Conservation (phyloP, 1,284 basidiomycete genomes). For the Phellopilus nigrolimitatus region DNA sequence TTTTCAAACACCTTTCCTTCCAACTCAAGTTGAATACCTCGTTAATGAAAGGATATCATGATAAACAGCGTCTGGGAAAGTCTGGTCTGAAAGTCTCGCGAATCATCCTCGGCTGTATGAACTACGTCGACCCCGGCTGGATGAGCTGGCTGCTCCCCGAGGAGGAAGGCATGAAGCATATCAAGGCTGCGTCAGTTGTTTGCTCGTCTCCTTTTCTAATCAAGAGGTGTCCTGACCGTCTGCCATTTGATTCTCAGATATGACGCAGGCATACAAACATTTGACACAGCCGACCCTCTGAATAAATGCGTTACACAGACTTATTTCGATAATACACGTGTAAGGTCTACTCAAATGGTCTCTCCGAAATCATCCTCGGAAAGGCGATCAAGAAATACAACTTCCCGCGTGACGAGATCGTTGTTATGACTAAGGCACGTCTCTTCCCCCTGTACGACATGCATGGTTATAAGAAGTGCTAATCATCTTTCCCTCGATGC, state of each 20-base stretch:
- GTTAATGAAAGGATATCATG: no score
- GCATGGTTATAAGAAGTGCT: neutral
- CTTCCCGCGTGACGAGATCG: constrained; percentile 38
- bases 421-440: constrained; percentile 39
- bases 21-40: no score
- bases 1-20: no score
- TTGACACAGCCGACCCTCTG: constrained; percentile 35
- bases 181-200: constrained; percentile 26
- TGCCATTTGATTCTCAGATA: constrained; percentile 16
- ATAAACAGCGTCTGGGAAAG: constrained; percentile 30
- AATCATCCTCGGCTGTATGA: constrained; percentile 31
- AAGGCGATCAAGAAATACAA: constrained; percentile 41
- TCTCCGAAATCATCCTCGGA: constrained; percentile 41
- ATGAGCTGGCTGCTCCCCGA: constrained; percentile 29
- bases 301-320: neutral
- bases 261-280: constrained; percentile 37
- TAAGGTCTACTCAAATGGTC: constrained; percentile 38
- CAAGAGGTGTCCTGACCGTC: neutral
- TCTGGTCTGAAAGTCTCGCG: constrained; percentile 32
- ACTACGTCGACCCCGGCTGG: constrained; percentile 27
- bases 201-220: neutral
- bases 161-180: constrained; percentile 30
- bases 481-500: neutral
- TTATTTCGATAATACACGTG: neutral
- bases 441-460: no score